These are phyloP conservation scores for Stellera chamaejasme DNA, from an alignment of 345 rosid genomes.

Conservation along the genomic window DNA sequence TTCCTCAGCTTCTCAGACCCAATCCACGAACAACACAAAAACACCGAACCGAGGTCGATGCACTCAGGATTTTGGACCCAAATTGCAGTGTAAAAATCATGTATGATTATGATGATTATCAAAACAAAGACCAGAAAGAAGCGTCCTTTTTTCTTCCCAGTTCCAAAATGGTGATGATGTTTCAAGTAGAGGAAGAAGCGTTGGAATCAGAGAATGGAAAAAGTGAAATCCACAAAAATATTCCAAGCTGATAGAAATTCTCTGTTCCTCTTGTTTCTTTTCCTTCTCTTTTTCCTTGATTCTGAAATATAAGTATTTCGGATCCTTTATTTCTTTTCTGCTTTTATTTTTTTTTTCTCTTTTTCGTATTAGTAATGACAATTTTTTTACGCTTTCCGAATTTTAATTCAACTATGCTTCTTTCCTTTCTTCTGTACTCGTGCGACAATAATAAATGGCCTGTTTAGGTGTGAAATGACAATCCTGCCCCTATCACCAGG, in stretches of 20 bases:
- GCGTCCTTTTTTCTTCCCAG: neutral
- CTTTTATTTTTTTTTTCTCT: neutral
- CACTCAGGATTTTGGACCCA: too few relatives aligned
- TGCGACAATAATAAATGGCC: slow-evolving; percentile 25
- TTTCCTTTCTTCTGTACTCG: slow-evolving; percentile 19
- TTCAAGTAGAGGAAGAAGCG: slow-evolving; percentile 12
- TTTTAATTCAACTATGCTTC: neutral
- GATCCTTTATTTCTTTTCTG: slow-evolving; percentile 19
- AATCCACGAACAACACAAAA: neutral
- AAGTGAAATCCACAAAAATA: slow-evolving; percentile 33
- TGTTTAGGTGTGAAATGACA: slow-evolving; percentile 10
- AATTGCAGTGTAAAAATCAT: slow-evolving; percentile 9
- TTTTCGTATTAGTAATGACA: slow-evolving; percentile 20
- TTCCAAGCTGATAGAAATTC: slow-evolving; percentile 32
- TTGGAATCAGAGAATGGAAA: slow-evolving; percentile 19
- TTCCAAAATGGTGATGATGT: slow-evolving; percentile 14
- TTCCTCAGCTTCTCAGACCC: slow-evolving; percentile 1
- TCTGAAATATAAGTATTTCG: slow-evolving; percentile 26
- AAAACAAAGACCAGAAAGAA: slow-evolving; percentile 9
- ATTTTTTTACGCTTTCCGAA: neutral
- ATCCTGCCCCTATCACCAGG: slow-evolving; percentile 19
- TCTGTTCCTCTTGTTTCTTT: slow-evolving; percentile 18
- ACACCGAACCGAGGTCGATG: too few relatives aligned
- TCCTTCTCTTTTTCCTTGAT: slow-evolving; percentile 14
- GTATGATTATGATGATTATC: slow-evolving; percentile 22